A percentile compares a stretch with the other conserved stretches of the same genome.
Conservation (phyloP, 495 filamentous ascomycete species). For the Talaromyces stipitatus region DNA sequence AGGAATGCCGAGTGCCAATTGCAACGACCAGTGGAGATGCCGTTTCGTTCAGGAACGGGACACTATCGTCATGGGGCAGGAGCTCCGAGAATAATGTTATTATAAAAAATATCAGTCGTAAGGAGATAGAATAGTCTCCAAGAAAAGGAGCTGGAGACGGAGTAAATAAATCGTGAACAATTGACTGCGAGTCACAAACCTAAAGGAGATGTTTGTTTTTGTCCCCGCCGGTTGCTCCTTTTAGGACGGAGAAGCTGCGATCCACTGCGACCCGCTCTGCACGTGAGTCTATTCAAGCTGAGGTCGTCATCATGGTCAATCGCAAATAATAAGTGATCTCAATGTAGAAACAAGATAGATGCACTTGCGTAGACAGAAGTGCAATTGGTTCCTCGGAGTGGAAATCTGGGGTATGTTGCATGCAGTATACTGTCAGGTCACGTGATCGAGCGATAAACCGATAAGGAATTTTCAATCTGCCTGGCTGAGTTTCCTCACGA, state of each 20-base stretch:
- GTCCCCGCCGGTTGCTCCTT: background rate
- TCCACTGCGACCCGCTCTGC: background rate
- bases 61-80: background rate
- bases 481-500: background rate
- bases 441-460: constrained; percentile 5
- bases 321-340: too few relatives aligned
- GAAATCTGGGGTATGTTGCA: background rate
- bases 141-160: background rate
- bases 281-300: background rate
- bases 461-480: constrained; percentile 5
- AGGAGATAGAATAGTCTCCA: background rate
- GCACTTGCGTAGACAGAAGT: too few relatives aligned
- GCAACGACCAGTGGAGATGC: constrained; percentile 3
- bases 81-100: background rate
- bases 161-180: background rate
- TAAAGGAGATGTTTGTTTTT: constrained; percentile 2
- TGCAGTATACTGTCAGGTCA: background rate
- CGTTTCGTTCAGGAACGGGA: background rate
- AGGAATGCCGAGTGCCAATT: constrained; percentile 1
- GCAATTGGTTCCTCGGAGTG: background rate
- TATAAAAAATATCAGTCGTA: background rate
- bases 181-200: background rate
- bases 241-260: background rate
- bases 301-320: too few relatives aligned
- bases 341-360: too few relatives aligned